Evolutionary conservation across 192 early-diverging fungal species (phyloP), one percentile per base, ranked within the genome.

Genomic region (Obelidium mucronatum): DNA sequence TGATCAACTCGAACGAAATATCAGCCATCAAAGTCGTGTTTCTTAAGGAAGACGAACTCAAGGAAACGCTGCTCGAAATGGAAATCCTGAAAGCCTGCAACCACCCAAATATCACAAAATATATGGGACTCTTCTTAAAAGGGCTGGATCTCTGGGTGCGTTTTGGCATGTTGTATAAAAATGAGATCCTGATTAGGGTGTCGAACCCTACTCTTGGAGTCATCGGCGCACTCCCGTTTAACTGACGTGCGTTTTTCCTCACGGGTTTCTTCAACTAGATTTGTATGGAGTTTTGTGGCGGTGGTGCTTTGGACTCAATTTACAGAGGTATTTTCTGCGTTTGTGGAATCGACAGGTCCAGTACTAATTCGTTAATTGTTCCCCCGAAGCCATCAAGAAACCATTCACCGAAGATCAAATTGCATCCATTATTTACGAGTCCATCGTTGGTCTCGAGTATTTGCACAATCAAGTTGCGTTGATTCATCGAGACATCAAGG

Each of bases 11-110:
- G 34, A 83, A 84, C 54, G 88, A 88, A 56, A 78, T 87, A 13
- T 78, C 85, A 26, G 89, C 89, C 52, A 82, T 90, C 35, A 90
- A 90, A 75, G 89, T 90, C 37, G 89, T 90, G 34, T 85, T 85
- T 36, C 72, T 90, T 31, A 90, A 90, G 60, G 89, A 90, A 64
- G 89, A 90, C 44, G 89, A 90, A 74, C 80, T 90, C 40, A 83
- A 83, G 39, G 89, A 90, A 66, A 90, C 89, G 39, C 80, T 90
- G 39, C 83, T 90, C n/a, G 89, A 90, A 79, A 90, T 90, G 89
- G 89, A 90, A 60, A 90, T 90, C 52, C 67, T 90, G 76, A 74
- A 83, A 65, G 80, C 67, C 26, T 90, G 88, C 77, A 62, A 67
- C 37, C 89, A 90, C 64, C 83, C 82, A 26, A 90, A 90, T 70